phyloP scores from a whole-genome alignment of 371 early-diverging fungal species.

The Apophysomyces elegans region DNA sequence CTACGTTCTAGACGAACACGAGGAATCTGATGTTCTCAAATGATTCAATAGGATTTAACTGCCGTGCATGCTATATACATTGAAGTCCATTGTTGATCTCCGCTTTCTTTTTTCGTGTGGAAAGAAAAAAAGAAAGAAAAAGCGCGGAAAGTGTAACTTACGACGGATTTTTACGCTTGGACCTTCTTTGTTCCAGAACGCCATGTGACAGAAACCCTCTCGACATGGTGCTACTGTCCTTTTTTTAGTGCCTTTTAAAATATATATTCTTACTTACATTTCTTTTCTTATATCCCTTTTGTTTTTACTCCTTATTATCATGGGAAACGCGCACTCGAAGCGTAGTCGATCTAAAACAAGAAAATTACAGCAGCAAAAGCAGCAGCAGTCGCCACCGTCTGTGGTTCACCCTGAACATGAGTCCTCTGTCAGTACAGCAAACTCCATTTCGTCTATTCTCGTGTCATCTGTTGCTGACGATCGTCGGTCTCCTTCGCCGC shows the following conservation, averaged over 20 bases:
- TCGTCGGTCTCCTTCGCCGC: background rate
- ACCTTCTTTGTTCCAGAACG: conserved; percentile 8
- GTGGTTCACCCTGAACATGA: background rate
- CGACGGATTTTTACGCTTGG: background rate
- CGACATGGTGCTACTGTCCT: conserved; percentile 1
- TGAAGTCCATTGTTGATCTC: too few relatives aligned
- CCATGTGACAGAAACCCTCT: conserved; percentile 1
- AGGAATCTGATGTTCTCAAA: too few relatives aligned
- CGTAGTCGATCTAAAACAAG: conserved; percentile 3
- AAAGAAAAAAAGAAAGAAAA: background rate
- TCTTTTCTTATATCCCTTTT: background rate
- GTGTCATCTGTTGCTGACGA: background rate
- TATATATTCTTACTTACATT: background rate
- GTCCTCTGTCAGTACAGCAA: background rate
- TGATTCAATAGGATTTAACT: too few relatives aligned
- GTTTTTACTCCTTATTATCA: background rate
- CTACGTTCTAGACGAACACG: too few relatives aligned
- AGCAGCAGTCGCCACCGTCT: background rate
- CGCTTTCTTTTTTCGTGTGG: too few relatives aligned
- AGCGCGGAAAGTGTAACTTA: background rate
- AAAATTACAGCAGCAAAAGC: background rate
- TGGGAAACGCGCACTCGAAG: background rate
- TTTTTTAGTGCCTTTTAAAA: background rate
- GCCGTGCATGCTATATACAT: too few relatives aligned
- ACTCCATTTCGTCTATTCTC: conserved; percentile 1